Evolutionary conservation across 148 eudicot species (phyloP).

Genomic region (Polygonum aviculare): DNA sequence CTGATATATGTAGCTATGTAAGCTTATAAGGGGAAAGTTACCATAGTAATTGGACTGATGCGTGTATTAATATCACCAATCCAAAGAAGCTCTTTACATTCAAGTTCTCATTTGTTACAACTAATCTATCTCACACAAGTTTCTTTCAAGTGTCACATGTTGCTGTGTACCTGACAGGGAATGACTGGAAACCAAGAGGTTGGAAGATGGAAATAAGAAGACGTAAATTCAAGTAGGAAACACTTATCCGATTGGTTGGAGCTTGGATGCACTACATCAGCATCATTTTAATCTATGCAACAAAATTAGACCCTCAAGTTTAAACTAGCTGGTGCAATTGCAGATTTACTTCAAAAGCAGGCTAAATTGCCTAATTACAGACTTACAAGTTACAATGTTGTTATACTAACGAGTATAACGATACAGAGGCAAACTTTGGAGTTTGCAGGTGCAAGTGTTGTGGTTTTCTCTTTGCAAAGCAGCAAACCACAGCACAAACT

Average conservation of each 20-base stretch:
- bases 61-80: background rate
- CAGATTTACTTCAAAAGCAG: background rate
- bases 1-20: too few species aligned
- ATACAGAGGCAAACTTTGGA: background rate
- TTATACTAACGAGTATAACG: background rate
- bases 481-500: background rate
- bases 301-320: background rate
- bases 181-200: background rate
- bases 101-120: background rate
- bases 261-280: background rate
- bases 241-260: background rate
- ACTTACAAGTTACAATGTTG: background rate
- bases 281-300: background rate
- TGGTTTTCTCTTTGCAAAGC: background rate
- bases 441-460: background rate
- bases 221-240: too few species aligned
- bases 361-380: background rate
- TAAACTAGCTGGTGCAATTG: background rate
- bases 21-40: too few species aligned
- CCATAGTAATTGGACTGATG: too few species aligned
- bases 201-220: too few species aligned
- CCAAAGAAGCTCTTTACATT: background rate
- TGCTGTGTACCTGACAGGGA: background rate
- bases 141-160: background rate
- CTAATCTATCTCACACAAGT: background rate